These are phyloP conservation scores for Daldinia caldariorum DNA, from an alignment of 495 filamentous ascomycete species.

Conservation along the genomic window DNA sequence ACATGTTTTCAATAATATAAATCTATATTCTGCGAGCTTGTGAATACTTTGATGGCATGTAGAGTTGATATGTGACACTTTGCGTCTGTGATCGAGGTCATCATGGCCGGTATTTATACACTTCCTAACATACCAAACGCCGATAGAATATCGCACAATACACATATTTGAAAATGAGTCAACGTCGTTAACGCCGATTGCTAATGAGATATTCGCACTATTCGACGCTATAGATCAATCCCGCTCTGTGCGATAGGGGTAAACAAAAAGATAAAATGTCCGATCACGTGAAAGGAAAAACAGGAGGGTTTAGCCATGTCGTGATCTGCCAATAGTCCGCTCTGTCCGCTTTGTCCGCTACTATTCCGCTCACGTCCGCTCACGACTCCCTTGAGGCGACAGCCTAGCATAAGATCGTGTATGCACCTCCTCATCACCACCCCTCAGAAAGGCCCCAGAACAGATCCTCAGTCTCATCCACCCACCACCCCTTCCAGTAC, in stretches of 20 bases:
- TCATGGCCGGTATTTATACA: background rate
- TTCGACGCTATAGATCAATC: background rate
- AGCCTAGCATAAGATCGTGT: background rate
- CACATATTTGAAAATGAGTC: background rate
- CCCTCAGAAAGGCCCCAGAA: background rate
- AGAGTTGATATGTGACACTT: background rate
- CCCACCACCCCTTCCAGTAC: slow-evolving; percentile 3
- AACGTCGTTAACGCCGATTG: background rate
- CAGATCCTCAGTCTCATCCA: background rate
- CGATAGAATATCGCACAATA: background rate
- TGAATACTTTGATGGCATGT: background rate
- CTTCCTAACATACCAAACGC: background rate
- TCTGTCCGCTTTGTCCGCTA: too few species aligned
- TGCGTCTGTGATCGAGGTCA: background rate
- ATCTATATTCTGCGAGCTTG: background rate
- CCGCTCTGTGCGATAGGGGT: background rate
- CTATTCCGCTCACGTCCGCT: background rate
- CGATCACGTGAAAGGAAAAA: background rate
- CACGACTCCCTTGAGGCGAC: background rate
- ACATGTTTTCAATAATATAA: background rate
- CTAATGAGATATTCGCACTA: background rate
- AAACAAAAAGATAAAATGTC: background rate
- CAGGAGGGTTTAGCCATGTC: background rate
- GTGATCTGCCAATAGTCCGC: background rate
- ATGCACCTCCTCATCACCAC: background rate